Evolutionary conservation across 2,329 filamentous ascomycete genomes (phyloP), one percentile per base, ranked within the genome.

Genomic region (Diplodia sapinea): DNA sequence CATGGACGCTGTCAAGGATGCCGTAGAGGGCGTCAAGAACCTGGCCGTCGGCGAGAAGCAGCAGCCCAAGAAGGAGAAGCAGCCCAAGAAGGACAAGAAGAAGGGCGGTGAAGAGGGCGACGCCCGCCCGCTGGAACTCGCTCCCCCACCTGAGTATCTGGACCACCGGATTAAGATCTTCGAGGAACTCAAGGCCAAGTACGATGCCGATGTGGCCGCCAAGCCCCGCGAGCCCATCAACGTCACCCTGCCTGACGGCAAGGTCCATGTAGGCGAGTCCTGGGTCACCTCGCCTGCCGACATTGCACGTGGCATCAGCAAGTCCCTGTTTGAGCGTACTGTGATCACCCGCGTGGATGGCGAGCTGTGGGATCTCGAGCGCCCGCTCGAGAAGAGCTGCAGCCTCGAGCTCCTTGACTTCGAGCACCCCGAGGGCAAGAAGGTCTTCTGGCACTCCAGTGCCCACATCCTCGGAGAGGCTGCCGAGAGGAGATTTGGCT

Each of bases 391-490:
- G 84, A 89, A 88, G 80, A 92, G 89, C 82, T 95, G 92, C 83
- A 91, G 88, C 73, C 86, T 99, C 33, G 91, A 94, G 75, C 85
- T 97, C 65, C 85, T 98, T 70, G 89, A 91, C 71, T 99, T 98
- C 74, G 89, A 93, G 62, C 82, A 90, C 78, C 78, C 79, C 4
- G 81, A 91, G 81, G 94, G 93, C 74, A 94, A 95, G 82, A 92
- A 92, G 79, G 94, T 98, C 67, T 99, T 97, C 83, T 99, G 94
- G 94, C 95, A 98, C 81, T 96, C 93, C 23, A 94, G 91, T 74
- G 95, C 95, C 54, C 95, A 99, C 79, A 90, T 96, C 71, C 87
- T 99, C n/a, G 95, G 95, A 73, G 95, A 98, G 81, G 94, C 94
- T 69, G 91, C 91, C 61, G 95, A 99, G 81, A 87, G 91, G 76